Evolutionary conservation across 192 early-diverging fungal genomes (phyloP).

Genomic region (Lunasporangiospora selenospora): DNA sequence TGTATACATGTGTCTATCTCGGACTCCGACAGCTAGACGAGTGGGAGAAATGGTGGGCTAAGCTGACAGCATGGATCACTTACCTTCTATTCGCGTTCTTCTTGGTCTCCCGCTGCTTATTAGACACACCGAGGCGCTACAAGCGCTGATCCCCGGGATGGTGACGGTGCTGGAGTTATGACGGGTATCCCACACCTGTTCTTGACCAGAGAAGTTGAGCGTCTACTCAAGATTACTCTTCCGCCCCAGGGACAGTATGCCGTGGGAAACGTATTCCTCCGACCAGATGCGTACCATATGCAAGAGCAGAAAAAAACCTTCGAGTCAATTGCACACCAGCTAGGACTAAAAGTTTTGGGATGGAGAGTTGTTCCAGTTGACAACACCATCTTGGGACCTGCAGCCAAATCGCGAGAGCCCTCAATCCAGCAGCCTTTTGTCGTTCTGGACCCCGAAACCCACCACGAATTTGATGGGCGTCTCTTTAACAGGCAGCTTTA

Average conservation of each 20-base stretch:
- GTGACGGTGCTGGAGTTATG: conserved; percentile 96
- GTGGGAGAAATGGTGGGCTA: no score
- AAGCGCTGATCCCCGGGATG: conserved; percentile 89
- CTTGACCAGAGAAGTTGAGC: conserved; percentile 61
- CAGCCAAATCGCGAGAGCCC: conserved; percentile 86
- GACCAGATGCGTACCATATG: conserved; percentile 56
- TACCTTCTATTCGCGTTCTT: no score
- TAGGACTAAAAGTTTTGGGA: conserved; percentile 76
- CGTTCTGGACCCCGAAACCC: conserved; percentile 58
- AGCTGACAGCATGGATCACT: no score
- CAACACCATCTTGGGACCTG: conserved; percentile 82
- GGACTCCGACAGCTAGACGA: no score
- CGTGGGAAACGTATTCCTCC: conserved; percentile 88
- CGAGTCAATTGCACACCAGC: conserved; percentile 72
- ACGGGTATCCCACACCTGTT: conserved; percentile 87
- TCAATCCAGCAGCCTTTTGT: conserved; percentile 89
- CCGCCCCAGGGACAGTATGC: conserved; percentile 84
- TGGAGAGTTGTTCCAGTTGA: conserved; percentile 88
- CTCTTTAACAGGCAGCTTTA: conserved; percentile 84
- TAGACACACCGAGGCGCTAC: conserved; percentile 94
- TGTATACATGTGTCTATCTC: no score
- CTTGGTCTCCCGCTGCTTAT: no score
- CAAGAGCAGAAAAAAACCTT: conserved; percentile 74
- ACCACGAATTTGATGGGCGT: conserved; percentile 45
- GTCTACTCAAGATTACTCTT: conserved; percentile 63